phyloP scores from a whole-genome alignment of 176 grass and related monocot genomes.

The Miscanthus lutarioriparius region DNA sequence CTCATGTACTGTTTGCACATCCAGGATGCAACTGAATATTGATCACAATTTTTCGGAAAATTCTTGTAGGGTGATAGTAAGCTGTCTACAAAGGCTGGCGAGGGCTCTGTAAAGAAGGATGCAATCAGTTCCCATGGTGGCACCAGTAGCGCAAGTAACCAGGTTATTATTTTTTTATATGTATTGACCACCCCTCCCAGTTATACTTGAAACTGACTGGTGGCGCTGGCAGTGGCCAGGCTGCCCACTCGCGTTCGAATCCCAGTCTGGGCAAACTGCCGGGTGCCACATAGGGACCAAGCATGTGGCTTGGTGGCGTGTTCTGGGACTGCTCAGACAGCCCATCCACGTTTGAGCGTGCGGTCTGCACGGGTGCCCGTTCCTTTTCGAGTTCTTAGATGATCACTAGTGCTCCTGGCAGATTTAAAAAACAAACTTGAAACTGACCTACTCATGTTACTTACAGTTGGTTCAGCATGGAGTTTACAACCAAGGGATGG shows the following conservation, averaged over 20 bases:
- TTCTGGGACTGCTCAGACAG: neutral
- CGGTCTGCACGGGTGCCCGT: neutral
- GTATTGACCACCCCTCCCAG: slow-evolving; percentile 13
- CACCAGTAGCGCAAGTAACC: slow-evolving; percentile 59
- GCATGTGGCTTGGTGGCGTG: neutral
- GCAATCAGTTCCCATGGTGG: slow-evolving; percentile 46
- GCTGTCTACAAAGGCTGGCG: slow-evolving; percentile 73
- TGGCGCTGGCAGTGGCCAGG: neutral
- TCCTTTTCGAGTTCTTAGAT: neutral
- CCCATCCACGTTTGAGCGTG: neutral
- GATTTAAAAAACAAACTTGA: neutral
- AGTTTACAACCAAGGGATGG: slow-evolving; percentile 82
- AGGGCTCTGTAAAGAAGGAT: slow-evolving; percentile 75
- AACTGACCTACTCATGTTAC: slow-evolving; percentile 32
- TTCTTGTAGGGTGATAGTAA: slow-evolving; percentile 89
- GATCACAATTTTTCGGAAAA: neutral
- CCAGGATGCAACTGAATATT: neutral
- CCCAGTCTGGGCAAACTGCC: neutral
- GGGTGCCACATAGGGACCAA: neutral
- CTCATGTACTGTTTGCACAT: neutral
- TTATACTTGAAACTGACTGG: slow-evolving; percentile 16
- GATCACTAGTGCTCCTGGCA: neutral
- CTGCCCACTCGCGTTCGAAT: neutral
- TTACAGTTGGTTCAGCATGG: slow-evolving; percentile 75
- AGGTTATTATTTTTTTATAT: slow-evolving; percentile 52